Evolutionary conservation across 768 basidiomycete species (phyloP).

Genomic region (Boletus vermiculosoides): DNA sequence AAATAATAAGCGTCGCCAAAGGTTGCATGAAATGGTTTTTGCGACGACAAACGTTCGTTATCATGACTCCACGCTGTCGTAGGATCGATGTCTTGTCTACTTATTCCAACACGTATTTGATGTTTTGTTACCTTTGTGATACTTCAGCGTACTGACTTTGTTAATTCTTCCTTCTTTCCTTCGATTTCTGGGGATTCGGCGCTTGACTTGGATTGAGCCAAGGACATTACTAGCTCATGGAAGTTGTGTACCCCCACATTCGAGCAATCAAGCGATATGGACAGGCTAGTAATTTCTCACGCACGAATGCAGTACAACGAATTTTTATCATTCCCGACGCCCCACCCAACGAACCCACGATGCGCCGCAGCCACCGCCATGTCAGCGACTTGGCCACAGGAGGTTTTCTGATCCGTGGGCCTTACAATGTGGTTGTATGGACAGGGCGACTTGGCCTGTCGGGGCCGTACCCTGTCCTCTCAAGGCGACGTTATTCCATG

Average conservation of each 20-base stretch:
- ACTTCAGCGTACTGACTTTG: constrained; percentile 3
- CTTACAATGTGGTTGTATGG: background rate
- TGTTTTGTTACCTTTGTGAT: constrained; percentile 5
- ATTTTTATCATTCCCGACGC: background rate
- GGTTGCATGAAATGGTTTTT: constrained; percentile 24
- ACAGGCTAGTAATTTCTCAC: background rate
- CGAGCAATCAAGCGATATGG: background rate
- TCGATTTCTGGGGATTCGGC: background rate
- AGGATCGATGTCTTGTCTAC: constrained; percentile 5
- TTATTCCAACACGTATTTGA: constrained; percentile 12
- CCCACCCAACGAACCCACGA: background rate
- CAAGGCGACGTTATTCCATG: background rate
- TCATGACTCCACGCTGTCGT: constrained; percentile 9
- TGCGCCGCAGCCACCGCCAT: background rate
- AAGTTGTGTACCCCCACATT: background rate
- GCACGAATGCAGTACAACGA: background rate
- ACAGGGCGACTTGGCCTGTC: background rate
- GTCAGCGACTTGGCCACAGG: background rate
- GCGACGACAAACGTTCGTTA: constrained; percentile 26
- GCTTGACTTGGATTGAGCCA: background rate
- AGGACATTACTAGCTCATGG: background rate
- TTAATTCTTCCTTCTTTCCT: background rate
- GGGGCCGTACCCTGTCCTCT: background rate
- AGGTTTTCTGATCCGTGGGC: background rate
- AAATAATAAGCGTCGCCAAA: background rate